These are phyloP conservation scores for Cytospora schulzeri DNA, from an alignment of 2,329 filamentous ascomycete genomes.

Conservation along the genomic window DNA sequence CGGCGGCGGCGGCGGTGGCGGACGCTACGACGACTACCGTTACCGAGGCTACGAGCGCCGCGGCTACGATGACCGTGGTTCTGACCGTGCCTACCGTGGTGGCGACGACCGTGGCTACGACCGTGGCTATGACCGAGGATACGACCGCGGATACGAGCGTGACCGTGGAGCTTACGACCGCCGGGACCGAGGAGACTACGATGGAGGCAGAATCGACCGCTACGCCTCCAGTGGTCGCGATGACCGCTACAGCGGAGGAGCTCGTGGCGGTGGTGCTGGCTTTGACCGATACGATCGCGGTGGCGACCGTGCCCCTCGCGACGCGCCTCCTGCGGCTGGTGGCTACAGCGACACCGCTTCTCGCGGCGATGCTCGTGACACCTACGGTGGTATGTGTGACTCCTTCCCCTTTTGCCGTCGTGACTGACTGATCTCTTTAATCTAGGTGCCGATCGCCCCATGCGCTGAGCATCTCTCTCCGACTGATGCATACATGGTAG, in stretches of 20 bases:
- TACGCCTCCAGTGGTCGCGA: slow-evolving; percentile 39
- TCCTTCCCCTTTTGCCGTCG: slow-evolving; percentile 23
- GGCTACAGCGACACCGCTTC: slow-evolving; percentile 36
- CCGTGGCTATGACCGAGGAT: slow-evolving; percentile 35
- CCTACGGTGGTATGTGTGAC: slow-evolving; percentile 34
- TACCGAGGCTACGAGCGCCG: slow-evolving; percentile 31
- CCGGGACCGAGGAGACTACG: slow-evolving; percentile 35
- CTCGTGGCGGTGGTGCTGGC: slow-evolving; percentile 17
- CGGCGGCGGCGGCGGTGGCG: slow-evolving; percentile 45
- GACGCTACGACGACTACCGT: slow-evolving; percentile 43
- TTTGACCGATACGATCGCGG: slow-evolving; percentile 20
- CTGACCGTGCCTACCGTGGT: slow-evolving; percentile 24
- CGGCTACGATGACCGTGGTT: slow-evolving; percentile 34
- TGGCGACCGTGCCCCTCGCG: slow-evolving; percentile 34
- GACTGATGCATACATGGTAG: slow-evolving; percentile 22
- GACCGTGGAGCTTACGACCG: slow-evolving; percentile 39
- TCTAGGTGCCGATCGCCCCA: slow-evolving; percentile 26
- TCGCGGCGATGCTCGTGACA: slow-evolving; percentile 35
- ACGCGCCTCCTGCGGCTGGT: slow-evolving; percentile 33
- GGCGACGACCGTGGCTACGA: slow-evolving; percentile 32
- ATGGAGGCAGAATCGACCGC: slow-evolving; percentile 40
- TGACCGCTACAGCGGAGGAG: slow-evolving; percentile 25
- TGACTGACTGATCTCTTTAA: slow-evolving; percentile 26
- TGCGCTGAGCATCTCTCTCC: slow-evolving; percentile 19
- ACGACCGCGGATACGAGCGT: slow-evolving; percentile 38